phyloP scores from a whole-genome alignment of 2,329 filamentous ascomycete species.

The Fusarium transvaalense region DNA sequence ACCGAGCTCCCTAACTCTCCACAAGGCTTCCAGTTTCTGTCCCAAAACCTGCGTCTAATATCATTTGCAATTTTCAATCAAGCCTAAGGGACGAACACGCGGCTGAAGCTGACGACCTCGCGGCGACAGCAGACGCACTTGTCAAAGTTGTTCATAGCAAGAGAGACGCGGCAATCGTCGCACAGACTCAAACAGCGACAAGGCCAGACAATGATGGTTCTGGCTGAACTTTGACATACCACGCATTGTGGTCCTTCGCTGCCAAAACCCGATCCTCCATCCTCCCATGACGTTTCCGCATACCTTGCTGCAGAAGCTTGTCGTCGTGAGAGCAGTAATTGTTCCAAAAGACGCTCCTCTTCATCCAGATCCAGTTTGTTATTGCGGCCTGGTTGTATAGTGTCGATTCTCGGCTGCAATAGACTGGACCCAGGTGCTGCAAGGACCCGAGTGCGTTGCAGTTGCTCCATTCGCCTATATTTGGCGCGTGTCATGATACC shows the following conservation, averaged over 20 bases:
- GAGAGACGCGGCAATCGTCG: constrained; percentile 91
- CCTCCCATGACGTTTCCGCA: constrained; percentile 67
- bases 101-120: constrained; percentile 88
- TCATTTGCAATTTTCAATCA: not conserved
- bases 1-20: not conserved
- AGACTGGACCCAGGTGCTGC: constrained; percentile 50
- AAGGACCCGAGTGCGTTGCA: constrained; percentile 75
- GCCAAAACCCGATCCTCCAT: constrained; percentile 79
- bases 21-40: not conserved
- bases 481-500: constrained; percentile 84
- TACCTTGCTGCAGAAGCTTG: constrained; percentile 36
- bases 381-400: constrained; percentile 36
- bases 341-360: constrained; percentile 71
- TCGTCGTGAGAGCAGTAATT: constrained; percentile 68
- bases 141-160: constrained; percentile 97
- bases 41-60: not conserved
- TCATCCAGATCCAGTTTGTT: constrained; percentile 67
- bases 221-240: constrained; percentile 87
- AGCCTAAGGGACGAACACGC: constrained; percentile 82
- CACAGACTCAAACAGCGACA: constrained; percentile 95
- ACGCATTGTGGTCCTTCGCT: constrained; percentile 85
- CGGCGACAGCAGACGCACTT: constrained; percentile 95
- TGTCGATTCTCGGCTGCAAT: constrained; percentile 27
- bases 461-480: constrained; percentile 76
- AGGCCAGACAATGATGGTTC: constrained; percentile 95